Evolutionary conservation across 2,329 filamentous ascomycete species (phyloP), one percentile per base, ranked within the genome.

Genomic region (Phialophora macrospora): DNA sequence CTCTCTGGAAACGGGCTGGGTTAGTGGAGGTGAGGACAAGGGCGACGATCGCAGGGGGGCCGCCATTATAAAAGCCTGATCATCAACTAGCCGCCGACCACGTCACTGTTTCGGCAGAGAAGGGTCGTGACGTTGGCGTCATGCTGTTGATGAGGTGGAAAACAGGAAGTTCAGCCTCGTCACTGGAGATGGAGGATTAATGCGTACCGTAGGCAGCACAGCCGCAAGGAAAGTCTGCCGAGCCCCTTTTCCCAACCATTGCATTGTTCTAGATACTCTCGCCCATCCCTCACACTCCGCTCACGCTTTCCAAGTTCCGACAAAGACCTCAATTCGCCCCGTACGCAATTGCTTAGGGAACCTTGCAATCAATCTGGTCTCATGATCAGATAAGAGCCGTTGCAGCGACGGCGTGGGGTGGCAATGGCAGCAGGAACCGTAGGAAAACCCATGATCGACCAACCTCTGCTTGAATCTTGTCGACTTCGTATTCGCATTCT

Each of bases 21-120:
- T 55, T 14, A 34, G 55, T 11, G 64, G 64, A 46, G 67, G 67
- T 6, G 65, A 67, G 3, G 65, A 67, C 8, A 67, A 38, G 1
- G 63, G 67, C 20, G 67, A 69, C 7, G 63, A 69, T 12, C 60
- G 55, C 6, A 28, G 8, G 2, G 61, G 28, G 32, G 38, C 41
- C 12, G 55, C 49, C 64, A 66, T 66, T 4, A 34, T n/a, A 34
- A 11, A 41, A 14, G 6, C 24, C 7, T 22, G 24, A 26, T 26
- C 2, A 22, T 26, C 8, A 52, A 4, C 20, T 26, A 12, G 20
- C 11, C 5, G 4, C 20, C 48, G 11, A n/a, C 17, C 38, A 17
- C 17, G 12, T 52, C 48, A 52, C 14, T 52, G 12, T 11, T 24
- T 52, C 20, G 11, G 4, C 22, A 14, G 20, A 52, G 4, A 0